Base-by-base conservation (phyloP, 805 yeast genomes). In the Wickerhamiella brachini region DNA sequence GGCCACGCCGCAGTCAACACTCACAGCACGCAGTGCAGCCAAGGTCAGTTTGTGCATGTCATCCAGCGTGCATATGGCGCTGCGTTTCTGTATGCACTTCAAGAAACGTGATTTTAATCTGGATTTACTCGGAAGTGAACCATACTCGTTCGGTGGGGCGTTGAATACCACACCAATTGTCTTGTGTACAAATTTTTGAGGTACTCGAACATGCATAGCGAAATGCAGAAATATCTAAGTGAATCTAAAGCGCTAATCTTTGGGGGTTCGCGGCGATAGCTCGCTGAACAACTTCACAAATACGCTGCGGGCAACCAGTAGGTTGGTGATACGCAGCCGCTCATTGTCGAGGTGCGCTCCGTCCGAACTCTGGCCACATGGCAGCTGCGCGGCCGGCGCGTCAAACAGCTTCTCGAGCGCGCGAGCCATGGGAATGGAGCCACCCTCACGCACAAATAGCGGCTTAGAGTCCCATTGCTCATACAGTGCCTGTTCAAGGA, bases 331-430 rank as follows among this genome's bases (percentile, higher is more conserved):
- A 51, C 97, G 71, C 46, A 90, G 65, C 55, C 93, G 76, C 67
- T 90, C 98, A 62, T 93, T 83, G 61, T 82, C 80, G 59, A 90
- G 74, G 70, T 90, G 98, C 1, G 97, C 97, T 61, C 87, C 86
- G 65, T 93, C 97, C 44, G 93, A 79, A 1, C 90, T 77, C 68
- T 90, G 98, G 0, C 97, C 98, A 62, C 97, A 87, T 2, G 98
- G 97, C 34, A 93, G 77, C 65, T 93, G 97, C 0, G 90, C 94
- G 1, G 96, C 97, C 23, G 86, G 85, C 2, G 97, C 95, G 49
- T 74, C 66, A 57, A 90, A 85, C 12, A 76, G 71, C 64, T 85
- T 85, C 60, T 90, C 98, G 56, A 90, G 68, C 54, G 83, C 83
- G 55, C 96, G 69, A 7, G 93, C 80, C 10, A 90, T 82, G 1